phyloP scores from a whole-genome alignment of 495 filamentous ascomycete genomes.

The Xylaria flabelliformis region DNA sequence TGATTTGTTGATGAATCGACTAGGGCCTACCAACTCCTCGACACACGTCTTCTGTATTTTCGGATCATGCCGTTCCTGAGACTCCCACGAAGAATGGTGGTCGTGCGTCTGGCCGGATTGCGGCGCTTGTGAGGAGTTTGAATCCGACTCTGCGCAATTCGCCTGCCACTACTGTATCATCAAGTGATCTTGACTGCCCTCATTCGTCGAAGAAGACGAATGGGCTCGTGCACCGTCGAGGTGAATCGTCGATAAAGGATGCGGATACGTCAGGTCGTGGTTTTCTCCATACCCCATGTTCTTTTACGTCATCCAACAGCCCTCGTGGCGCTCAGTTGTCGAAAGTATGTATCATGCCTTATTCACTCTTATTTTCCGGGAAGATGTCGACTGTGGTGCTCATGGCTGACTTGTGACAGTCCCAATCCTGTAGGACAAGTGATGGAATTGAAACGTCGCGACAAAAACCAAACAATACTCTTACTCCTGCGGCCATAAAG shows the following conservation, averaged over 20 bases:
- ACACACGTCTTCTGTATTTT: not conserved
- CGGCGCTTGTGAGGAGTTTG: not conserved
- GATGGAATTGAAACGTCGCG: not conserved
- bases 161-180: not conserved
- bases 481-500: not conserved
- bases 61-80: not conserved
- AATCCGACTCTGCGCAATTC: not conserved
- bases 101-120: not conserved
- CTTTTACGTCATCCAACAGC: not conserved
- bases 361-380: too few species aligned
- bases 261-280: not conserved
- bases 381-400: not conserved
- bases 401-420: not conserved
- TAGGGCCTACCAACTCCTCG: constrained; percentile 1
- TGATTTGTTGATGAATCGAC: not conserved
- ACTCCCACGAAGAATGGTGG: not conserved
- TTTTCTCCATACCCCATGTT: not conserved
- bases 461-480: not conserved
- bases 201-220: not conserved
- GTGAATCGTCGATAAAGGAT: not conserved
- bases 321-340: not conserved
- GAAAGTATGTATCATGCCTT: not conserved
- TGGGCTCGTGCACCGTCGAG: not conserved
- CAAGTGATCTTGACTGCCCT: not conserved
- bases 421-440: not conserved